Evolutionary conservation across 2,329 filamentous ascomycete genomes (phyloP).

Genomic region (Penicillium glabrum): DNA sequence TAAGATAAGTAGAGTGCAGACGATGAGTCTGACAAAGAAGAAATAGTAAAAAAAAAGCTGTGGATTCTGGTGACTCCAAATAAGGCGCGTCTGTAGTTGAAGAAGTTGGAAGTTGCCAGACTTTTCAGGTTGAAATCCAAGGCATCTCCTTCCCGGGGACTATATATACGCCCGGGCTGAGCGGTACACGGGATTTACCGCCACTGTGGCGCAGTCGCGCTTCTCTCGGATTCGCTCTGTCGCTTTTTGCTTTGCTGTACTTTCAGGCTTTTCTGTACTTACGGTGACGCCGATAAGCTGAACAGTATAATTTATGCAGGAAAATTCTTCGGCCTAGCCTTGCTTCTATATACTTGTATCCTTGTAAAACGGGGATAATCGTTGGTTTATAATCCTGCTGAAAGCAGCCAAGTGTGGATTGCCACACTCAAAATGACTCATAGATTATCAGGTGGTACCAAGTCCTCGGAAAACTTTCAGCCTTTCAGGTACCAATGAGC

Average conservation of each 20-base stretch:
- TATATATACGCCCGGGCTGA: background rate
- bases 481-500: background rate
- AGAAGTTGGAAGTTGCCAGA: background rate
- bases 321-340: background rate
- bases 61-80: background rate
- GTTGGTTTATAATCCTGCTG: background rate
- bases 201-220: conserved; percentile 3
- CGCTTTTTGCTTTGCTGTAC: background rate
- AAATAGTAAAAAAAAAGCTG: background rate
- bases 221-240: background rate
- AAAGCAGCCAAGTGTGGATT: background rate
- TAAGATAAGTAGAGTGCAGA: background rate
- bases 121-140: background rate
- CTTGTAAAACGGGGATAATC: background rate
- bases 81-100: background rate
- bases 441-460: background rate
- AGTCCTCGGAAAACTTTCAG: background rate
- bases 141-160: background rate
- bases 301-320: background rate
- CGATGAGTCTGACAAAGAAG: background rate
- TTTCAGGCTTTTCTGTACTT: background rate
- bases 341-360: background rate
- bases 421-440: background rate
- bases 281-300: conserved; percentile 2
- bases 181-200: background rate